Evolutionary conservation across 352 stramenopile genomes (phyloP), one percentile per base, ranked within the genome.

Genomic region (Phytophthora capsici): DNA sequence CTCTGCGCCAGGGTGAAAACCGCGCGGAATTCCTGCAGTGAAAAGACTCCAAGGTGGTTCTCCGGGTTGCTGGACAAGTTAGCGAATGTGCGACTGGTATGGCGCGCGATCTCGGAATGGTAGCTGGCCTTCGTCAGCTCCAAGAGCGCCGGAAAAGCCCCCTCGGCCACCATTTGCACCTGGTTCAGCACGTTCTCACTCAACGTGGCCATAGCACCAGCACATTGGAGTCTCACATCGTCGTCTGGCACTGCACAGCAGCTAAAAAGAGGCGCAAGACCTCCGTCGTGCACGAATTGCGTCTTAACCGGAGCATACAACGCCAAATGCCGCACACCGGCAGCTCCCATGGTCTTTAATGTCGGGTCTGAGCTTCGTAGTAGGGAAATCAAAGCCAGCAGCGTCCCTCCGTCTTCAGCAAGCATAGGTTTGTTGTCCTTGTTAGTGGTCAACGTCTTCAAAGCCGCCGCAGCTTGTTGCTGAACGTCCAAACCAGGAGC

Each of bases 101-200:
- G 84, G 12, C 90, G 77, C n/a, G 89, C 86, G 17, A 97, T 94
- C 53, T 93, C 82, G 6, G 66, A 38, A 66, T 94, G 77, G 46
- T 95, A 68, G 23, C 78, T 75, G 38, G 88, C 84, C 25, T 75
- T 74, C 17, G 71, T 77, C 14, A 96, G 84, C 53, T 67, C 73
- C n/a, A 93, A 66, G 13, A 97, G 85, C 32, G 73, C 81, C 17
- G 88, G 84, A 7, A 96, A 86, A 3, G 81, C 80, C 36, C 58
- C 69, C 59, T 97, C 87, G 13, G 83, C 75, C 23, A 96, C 90
- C 43, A 98, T 79, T 43, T 76, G 78, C 17, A 95, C 62, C 68
- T 98, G 96, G 62, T 98, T 98, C 37, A 91, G 65, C 8, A 81
- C 88, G 57, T 98, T 95, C 66, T 99, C 96, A 34, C 86, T 95